Evolutionary conservation across 1,284 basidiomycete genomes (phyloP), one percentile per base, ranked within the genome.

Genomic region (Malassezia yamatoensis): DNA sequence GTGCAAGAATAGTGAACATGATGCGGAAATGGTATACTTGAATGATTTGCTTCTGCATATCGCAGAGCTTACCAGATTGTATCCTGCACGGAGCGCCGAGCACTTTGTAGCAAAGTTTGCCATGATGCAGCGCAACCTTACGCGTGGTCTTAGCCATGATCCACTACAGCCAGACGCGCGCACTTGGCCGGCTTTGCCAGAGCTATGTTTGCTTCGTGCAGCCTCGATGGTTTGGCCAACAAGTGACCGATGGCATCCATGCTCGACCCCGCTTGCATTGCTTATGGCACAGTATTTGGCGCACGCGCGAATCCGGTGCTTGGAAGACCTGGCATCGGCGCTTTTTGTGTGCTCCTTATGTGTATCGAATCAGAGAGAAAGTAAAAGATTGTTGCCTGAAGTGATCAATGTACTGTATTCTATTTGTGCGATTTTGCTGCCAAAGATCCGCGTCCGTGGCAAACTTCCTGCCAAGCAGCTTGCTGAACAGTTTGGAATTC

Each of bases 71-170:
- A 83, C 85, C 33, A 83, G 84, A 66, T 78, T 84, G 18, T 93
- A 91, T 76, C 88, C 93, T 0, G 80, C 86, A 51, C 81, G 84
- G 41, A 81, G 85, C 5, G 88, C 91, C 0, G 81, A 83, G 47
- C 82, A 85, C 68, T 90, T 91, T 75, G 82, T 87, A 57, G 77
- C 81, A 47, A 96, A 96, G 76, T 80, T 98, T 43, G 78, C 81
- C 0, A 76, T 96, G 10, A 94, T 96, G 88, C 85, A 96, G 75
- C 90, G 90, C 78, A 96, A 96, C 74, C 82, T 98, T 47, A 83
- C 83, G 53, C 83, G 84, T 5, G 91, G 90, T 5, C 79, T 99
- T 7, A 81, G 84, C 2, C 81, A 80, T n/a, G 89, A 87, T 1
- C 78, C 88, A 0, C 78, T 82, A 12, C 78, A 82, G 20, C 76